Evolutionary conservation across 108 stramenopile genomes (phyloP), one percentile per base, ranked within the genome.

Genomic region (Cyclostephanos tholiformis): DNA sequence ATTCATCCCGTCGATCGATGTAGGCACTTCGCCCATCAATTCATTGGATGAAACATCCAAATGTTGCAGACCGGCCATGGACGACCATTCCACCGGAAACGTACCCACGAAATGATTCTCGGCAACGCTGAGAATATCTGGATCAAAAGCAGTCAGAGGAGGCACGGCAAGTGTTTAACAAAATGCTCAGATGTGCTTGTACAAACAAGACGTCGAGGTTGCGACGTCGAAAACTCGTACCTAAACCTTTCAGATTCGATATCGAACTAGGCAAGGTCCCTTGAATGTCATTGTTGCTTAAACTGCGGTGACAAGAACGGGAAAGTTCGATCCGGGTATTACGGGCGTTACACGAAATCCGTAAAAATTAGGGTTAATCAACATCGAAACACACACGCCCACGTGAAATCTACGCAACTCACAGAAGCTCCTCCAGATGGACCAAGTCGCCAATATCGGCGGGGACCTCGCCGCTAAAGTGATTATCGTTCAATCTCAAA

Each of bases 211-310:
- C 2, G 53, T 9, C 23, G 26, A 1, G 23, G 53, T 9, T 23
- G 26, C 53, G 26, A 9, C 8, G 17, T 0, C 9, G 32, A 10
- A 16, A 43, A 0, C 8, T 49, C 74, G 60, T 46, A 81, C 71
- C 74, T 43, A 81, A 68, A 50, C 55, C 77, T 11, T 43, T 27
- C 26, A 87, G 61, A 14, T 70, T 50, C 43, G 85, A 81, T 4
- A 89, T 27, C 43, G 86, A 77, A 35, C 63, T 53, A 2, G 89
- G 89, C 20, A 90, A 59, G 4, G 57, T 56, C 4, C 80, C 89
- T 17, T 25, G 53, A 22, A 90, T 83, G 2, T 60, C 22, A 51
- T 90, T 90, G 43, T 52, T 69, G 49, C 80, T 78, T 62, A 87
- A 30, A 46, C 61, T 55, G 16, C 44, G 44, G 23, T 27, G 12